Evolutionary conservation across 306 rosid species (phyloP).

Genomic region (Fragaria nilgerrensis): DNA sequence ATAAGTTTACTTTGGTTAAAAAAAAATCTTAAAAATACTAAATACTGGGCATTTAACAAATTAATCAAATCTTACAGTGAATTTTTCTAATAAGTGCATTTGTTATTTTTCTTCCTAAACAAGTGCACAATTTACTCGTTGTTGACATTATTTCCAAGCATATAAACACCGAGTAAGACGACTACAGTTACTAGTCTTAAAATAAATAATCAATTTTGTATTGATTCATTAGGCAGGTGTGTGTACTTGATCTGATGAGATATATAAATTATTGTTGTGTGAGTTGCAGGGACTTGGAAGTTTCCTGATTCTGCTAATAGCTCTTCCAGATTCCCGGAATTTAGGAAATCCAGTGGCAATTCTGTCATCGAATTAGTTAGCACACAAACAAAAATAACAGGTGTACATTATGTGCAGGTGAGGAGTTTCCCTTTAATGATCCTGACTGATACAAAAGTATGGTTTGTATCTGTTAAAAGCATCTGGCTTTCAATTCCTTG

Average conservation of each 20-base stretch:
- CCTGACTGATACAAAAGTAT: neutral
- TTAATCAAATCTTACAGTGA: neutral
- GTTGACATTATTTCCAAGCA: neutral
- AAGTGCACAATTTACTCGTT: neutral
- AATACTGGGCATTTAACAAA: neutral
- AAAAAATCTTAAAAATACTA: neutral
- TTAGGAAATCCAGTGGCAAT: conserved; percentile 75
- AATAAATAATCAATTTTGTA: neutral
- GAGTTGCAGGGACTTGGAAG: conserved; percentile 84
- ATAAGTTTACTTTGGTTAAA: neutral
- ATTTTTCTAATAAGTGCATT: neutral
- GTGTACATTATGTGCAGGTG: conserved; percentile 98
- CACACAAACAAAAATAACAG: conserved; percentile 87
- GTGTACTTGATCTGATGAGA: conserved; percentile 15
- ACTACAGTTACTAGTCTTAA: neutral
- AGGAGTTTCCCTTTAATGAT: conserved; percentile 25
- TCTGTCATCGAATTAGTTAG: conserved; percentile 87
- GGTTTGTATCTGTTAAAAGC: neutral
- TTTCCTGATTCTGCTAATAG: conserved; percentile 70
- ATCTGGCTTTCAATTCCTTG: neutral
- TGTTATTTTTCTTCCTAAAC: neutral
- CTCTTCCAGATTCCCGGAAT: conserved; percentile 79
- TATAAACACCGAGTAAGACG: neutral
- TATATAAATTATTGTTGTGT: conserved; percentile 18
- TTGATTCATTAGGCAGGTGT: neutral